phyloP scores from a whole-genome alignment of 768 basidiomycete genomes.

The Phylloporus sp. region DNA sequence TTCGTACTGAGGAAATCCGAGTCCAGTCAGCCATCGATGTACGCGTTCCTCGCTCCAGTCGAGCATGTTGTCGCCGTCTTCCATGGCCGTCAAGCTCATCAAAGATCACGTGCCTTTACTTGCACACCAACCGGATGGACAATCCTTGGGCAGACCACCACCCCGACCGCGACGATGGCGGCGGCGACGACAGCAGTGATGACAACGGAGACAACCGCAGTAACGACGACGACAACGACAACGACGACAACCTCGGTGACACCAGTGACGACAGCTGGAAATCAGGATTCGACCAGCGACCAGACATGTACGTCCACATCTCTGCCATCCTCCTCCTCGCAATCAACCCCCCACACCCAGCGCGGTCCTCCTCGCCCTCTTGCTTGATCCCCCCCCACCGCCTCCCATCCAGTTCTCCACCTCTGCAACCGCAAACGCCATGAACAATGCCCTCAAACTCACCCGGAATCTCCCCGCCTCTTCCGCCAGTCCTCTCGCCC shows the following conservation, averaged over 20 bases:
- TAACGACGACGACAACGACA: too few species aligned
- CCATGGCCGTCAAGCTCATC: conserved; percentile 30
- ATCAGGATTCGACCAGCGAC: conserved; percentile 44
- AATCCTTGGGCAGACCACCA: too few species aligned
- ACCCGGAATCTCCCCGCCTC: conserved; percentile 56
- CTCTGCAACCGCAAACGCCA: conserved; percentile 53
- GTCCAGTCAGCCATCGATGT: conserved; percentile 64
- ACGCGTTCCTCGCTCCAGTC: conserved; percentile 81
- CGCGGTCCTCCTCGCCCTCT: conserved; percentile 34
- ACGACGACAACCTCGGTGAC: too few species aligned
- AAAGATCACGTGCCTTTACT: too few species aligned
- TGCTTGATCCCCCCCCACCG: conserved; percentile 49
- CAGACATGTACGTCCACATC: conserved; percentile 50
- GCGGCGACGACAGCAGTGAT: too few species aligned
- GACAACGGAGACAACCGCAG: too few species aligned
- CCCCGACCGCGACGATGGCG: too few species aligned
- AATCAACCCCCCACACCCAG: conserved; percentile 29
- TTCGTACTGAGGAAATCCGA: conserved; percentile 87
- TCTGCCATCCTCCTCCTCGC: too few species aligned
- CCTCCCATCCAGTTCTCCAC: conserved; percentile 45
- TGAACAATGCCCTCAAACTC: conserved; percentile 56
- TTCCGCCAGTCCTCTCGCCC: conserved; percentile 60
- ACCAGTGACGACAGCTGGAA: conserved; percentile 34
- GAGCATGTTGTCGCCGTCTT: conserved; percentile 33
- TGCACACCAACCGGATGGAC: too few species aligned